Evolutionary conservation across 371 early-diverging fungal genomes (phyloP).

Genomic region (Lichtheimia corymbifera): DNA sequence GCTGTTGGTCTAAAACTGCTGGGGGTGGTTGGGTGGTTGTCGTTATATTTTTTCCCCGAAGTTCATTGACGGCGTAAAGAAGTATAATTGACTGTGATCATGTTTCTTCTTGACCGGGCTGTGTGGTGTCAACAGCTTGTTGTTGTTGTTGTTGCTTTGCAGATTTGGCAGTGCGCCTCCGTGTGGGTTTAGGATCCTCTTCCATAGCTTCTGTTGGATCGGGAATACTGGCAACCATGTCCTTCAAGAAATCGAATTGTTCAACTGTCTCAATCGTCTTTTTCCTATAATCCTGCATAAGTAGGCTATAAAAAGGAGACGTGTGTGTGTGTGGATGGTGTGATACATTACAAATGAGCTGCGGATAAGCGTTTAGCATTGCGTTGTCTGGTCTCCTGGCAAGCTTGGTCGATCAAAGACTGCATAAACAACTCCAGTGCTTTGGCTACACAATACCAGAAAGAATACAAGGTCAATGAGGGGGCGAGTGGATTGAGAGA

Average conservation of each 20-base stretch:
- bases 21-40: too few relatives aligned
- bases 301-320: neutral
- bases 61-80: too few relatives aligned
- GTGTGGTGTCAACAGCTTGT: neutral
- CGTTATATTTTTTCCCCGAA: too few relatives aligned
- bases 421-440: constrained; percentile 95
- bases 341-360: constrained; percentile 75
- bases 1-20: too few relatives aligned
- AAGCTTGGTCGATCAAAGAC: constrained; percentile 83
- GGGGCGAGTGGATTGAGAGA: neutral
- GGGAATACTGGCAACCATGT: constrained; percentile 83
- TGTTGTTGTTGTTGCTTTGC: neutral
- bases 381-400: constrained; percentile 77
- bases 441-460: constrained; percentile 79
- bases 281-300: constrained; percentile 59
- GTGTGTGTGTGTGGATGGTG: neutral
- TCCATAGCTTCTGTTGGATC: constrained; percentile 63
- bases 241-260: constrained; percentile 92
- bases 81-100: too few relatives aligned
- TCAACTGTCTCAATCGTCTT: constrained; percentile 82
- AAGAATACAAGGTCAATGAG: neutral
- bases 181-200: constrained; percentile 18
- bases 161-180: constrained; percentile 5
- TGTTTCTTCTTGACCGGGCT: too few relatives aligned
- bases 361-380: constrained; percentile 83